Conservation (phyloP, 2,329 filamentous ascomycete genomes). For the Ophiocordyceps camponoti-saundersi region DNA sequence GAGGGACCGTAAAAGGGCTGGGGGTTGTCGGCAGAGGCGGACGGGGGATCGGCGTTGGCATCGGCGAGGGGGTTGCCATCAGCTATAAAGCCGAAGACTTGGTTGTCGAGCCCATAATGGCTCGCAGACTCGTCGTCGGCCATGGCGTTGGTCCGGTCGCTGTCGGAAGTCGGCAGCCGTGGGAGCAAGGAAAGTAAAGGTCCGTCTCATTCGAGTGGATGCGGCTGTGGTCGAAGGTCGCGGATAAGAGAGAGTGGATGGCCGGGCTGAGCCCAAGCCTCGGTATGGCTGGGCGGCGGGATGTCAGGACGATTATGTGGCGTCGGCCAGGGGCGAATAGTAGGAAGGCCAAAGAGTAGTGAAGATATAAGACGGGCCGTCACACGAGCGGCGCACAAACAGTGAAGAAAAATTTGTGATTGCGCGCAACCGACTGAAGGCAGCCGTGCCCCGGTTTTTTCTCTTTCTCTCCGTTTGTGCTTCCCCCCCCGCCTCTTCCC, state of each 20-base stretch:
- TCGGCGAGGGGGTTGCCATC: constrained; percentile 12
- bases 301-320: background rate
- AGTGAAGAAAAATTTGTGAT: background rate
- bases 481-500: too few relatives aligned
- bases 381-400: background rate
- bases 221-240: background rate
- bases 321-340: background rate
- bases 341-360: background rate
- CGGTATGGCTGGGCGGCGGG: background rate
- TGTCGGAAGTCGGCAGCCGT: background rate
- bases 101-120: constrained; percentile 27
- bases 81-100: constrained; percentile 19
- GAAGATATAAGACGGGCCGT: background rate
- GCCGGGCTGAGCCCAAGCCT: background rate
- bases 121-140: constrained; percentile 20
- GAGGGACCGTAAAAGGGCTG: constrained; percentile 14
- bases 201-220: background rate
- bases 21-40: constrained; percentile 13
- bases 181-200: background rate
- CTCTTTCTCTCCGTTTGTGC: background rate
- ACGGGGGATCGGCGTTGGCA: constrained; percentile 15
- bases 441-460: background rate
- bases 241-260: background rate
- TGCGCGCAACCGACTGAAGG: background rate
- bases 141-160: constrained; percentile 9